Percentiles rank a stretch among this genome's conserved stretches.
These are phyloP conservation scores for Vitis hybrid DNA, from an alignment of 177 flowering plant genomes.

Conservation along the genomic window DNA sequence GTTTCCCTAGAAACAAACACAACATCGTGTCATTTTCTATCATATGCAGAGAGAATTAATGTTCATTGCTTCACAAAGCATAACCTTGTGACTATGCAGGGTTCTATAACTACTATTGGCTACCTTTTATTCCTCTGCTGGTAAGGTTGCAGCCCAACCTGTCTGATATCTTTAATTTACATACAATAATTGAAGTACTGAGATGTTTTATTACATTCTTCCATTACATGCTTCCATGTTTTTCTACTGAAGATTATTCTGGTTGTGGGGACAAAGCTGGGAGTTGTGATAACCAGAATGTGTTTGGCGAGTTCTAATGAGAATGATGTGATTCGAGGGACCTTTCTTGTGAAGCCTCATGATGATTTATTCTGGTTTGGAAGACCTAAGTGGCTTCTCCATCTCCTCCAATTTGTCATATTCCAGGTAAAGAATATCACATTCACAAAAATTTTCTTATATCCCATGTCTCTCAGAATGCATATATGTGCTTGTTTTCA, in stretches of 20 bases:
- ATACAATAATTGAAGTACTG: not conserved
- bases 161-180: not conserved
- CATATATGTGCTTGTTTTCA: not conserved
- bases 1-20: no score
- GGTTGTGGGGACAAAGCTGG: constrained; percentile 37
- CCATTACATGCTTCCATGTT: not conserved
- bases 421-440: constrained; percentile 27
- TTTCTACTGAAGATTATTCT: constrained; percentile 28
- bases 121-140: constrained; percentile 45
- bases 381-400: constrained; percentile 31
- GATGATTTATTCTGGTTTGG: constrained; percentile 40
- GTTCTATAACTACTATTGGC: constrained; percentile 35
- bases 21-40: no score
- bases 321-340: constrained; percentile 23
- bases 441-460: not conserved
- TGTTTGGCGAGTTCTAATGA: constrained; percentile 22
- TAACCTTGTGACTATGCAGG: constrained; percentile 13
- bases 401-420: constrained; percentile 33
- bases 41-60: not conserved
- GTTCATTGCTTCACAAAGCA: not conserved
- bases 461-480: no score
- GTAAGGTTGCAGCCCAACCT: constrained; percentile 17
- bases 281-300: constrained; percentile 33
- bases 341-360: constrained; percentile 26
- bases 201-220: not conserved